A percentile compares a stretch with the other conserved stretches of the same genome.
These are phyloP conservation scores for Chlorella sp. DNA, from an alignment of 139 green algal species.

Conservation along the genomic window DNA sequence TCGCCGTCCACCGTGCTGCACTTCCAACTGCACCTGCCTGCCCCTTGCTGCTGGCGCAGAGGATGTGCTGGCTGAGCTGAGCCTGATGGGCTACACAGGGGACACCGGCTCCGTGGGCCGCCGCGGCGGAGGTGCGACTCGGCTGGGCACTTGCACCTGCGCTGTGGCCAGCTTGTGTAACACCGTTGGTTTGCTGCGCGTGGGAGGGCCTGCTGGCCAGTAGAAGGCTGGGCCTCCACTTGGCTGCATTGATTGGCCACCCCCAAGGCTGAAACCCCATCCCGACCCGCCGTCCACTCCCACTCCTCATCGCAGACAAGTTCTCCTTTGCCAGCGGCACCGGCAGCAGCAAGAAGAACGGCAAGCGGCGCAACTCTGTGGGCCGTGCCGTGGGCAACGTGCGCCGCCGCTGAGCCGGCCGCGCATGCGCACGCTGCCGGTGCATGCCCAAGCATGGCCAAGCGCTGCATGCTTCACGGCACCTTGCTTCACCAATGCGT, in stretches of 20 bases:
- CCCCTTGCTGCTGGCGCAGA: slow-evolving; percentile 14
- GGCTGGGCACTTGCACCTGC: not conserved
- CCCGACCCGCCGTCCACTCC: not conserved
- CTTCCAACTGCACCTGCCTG: no score
- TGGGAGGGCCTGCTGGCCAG: not conserved
- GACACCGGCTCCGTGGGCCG: not conserved
- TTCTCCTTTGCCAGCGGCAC: slow-evolving; percentile 40
- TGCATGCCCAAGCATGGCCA: not conserved
- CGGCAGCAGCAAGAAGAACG: slow-evolving; percentile 31
- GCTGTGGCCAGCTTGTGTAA: not conserved
- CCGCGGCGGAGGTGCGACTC: not conserved
- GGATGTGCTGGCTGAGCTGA: slow-evolving; percentile 46
- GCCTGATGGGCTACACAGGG: slow-evolving; percentile 43
- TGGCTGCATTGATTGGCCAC: no score
- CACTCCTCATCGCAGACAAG: slow-evolving; percentile 19
- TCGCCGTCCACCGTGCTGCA: no score
- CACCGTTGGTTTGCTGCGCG: not conserved
- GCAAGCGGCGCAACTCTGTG: slow-evolving; percentile 33
- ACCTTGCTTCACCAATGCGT: not conserved
- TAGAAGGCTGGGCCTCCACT: no score
- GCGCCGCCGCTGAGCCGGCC: slow-evolving; percentile 19
- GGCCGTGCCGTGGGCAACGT: slow-evolving; percentile 3
- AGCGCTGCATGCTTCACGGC: not conserved
- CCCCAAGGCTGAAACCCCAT: not conserved
- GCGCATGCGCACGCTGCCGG: not conserved